Evolutionary conservation across 768 basidiomycete genomes (phyloP).

Genomic region (Amanita rimosa): DNA sequence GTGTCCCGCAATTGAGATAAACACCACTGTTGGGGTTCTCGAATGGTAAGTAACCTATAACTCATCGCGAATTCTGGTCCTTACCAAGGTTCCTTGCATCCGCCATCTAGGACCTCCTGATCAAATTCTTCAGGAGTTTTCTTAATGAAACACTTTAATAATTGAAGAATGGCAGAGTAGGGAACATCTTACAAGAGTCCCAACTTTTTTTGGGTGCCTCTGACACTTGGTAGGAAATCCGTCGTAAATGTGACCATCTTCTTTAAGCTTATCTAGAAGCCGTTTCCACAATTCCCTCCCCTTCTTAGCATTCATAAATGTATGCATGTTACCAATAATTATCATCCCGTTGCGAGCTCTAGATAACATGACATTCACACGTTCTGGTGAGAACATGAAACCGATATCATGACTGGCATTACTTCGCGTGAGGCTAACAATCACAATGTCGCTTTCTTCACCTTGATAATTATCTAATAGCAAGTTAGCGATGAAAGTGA

Average conservation of each 20-base stretch:
- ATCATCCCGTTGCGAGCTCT: constrained; percentile 56
- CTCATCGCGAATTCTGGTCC: constrained; percentile 7
- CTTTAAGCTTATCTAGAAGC: constrained; percentile 33
- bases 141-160: neutral
- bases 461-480: constrained; percentile 64
- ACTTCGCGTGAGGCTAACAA: constrained; percentile 50
- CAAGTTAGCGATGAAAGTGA: neutral
- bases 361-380: constrained; percentile 61
- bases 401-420: constrained; percentile 48
- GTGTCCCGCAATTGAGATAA: constrained; percentile 37
- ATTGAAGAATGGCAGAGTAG: neutral
- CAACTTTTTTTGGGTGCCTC: constrained; percentile 33
- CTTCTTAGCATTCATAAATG: constrained; percentile 41
- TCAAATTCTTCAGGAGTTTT: constrained; percentile 36
- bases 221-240: constrained; percentile 53
- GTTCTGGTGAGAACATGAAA: constrained; percentile 62
- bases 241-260: constrained; percentile 35
- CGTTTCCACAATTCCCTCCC: constrained; percentile 40
- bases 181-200: constrained; percentile 19
- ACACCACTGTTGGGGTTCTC: constrained; percentile 25
- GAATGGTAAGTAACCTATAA: neutral
- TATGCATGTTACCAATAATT: constrained; percentile 52
- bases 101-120: constrained; percentile 44
- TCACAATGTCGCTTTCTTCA: constrained; percentile 61
- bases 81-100: constrained; percentile 51